phyloP scores from a whole-genome alignment of 2,329 filamentous ascomycete species.

The Mycosphaerella arachidis region DNA sequence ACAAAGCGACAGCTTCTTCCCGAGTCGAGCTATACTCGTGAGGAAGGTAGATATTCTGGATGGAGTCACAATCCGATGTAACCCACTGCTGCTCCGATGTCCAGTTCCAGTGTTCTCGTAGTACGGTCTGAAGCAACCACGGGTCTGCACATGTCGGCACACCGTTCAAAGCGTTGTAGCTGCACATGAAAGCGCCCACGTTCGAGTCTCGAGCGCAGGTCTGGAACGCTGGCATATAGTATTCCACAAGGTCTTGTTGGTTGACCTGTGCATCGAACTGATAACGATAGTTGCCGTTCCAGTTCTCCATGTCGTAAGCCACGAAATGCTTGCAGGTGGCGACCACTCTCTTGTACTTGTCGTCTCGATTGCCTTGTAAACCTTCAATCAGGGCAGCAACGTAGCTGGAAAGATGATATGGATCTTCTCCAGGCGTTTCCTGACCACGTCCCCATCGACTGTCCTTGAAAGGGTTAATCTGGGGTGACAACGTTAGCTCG shows the following conservation, averaged over 20 bases:
- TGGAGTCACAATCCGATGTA: constrained; percentile 61
- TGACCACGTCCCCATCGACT: constrained; percentile 39
- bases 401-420: constrained; percentile 33
- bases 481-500: not conserved
- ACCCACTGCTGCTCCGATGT: constrained; percentile 58
- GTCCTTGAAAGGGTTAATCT: constrained; percentile 9
- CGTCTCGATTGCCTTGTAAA: constrained; percentile 31
- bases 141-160: constrained; percentile 59
- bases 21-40: constrained; percentile 42
- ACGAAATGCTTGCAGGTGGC: constrained; percentile 47
- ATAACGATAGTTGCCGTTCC: constrained; percentile 36
- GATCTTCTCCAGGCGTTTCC: constrained; percentile 41
- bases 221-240: constrained; percentile 63
- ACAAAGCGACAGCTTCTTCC: constrained; percentile 45
- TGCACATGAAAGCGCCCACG: constrained; percentile 44
- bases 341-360: constrained; percentile 38
- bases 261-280: constrained; percentile 55
- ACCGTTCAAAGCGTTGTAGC: constrained; percentile 59
- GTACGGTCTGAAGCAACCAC: constrained; percentile 59
- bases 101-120: constrained; percentile 64
- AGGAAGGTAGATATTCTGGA: constrained; percentile 50
- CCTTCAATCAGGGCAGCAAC: constrained; percentile 33
- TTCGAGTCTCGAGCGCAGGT: constrained; percentile 43
- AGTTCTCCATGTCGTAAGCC: constrained; percentile 31
- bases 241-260: constrained; percentile 61